These are phyloP conservation scores for Cladobotryum mycophilum DNA, from an alignment of 2,329 filamentous ascomycete species.

Conservation along the genomic window DNA sequence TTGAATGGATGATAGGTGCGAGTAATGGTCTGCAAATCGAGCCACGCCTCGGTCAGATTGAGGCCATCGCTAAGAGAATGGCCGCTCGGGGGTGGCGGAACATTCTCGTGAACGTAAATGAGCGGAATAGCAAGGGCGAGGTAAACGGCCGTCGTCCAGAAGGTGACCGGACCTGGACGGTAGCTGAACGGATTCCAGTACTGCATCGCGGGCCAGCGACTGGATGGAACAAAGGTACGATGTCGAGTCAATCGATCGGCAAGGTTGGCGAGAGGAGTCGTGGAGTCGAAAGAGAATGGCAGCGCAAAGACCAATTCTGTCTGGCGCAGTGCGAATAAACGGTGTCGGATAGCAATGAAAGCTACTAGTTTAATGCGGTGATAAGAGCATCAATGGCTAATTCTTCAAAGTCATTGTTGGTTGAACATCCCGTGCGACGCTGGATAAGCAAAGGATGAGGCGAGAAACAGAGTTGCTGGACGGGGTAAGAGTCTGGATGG, in stretches of 20 bases:
- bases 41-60: constrained; percentile 81
- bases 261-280: background rate
- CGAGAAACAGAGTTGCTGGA: background rate
- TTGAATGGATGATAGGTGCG: constrained; percentile 82
- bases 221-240: background rate
- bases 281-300: background rate
- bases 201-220: constrained; percentile 20
- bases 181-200: constrained; percentile 62
- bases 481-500: background rate
- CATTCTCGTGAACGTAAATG: constrained; percentile 66
- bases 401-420: background rate
- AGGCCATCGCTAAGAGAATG: constrained; percentile 50
- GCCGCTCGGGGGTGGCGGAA: constrained; percentile 58
- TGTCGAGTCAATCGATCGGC: background rate
- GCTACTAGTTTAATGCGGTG: background rate
- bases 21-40: constrained; percentile 71
- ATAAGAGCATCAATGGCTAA: background rate
- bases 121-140: constrained; percentile 68
- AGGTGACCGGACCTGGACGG: constrained; percentile 70
- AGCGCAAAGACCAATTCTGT: background rate
- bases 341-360: background rate
- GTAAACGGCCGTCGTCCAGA: constrained; percentile 72
- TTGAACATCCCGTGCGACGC: constrained; percentile 4
- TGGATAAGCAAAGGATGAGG: background rate
- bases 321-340: background rate